Percentiles rank a stretch among this genome's conserved stretches.
Evolutionary conservation across 2,329 filamentous ascomycete species (phyloP).

Genomic region (Penicillium janthinellum): DNA sequence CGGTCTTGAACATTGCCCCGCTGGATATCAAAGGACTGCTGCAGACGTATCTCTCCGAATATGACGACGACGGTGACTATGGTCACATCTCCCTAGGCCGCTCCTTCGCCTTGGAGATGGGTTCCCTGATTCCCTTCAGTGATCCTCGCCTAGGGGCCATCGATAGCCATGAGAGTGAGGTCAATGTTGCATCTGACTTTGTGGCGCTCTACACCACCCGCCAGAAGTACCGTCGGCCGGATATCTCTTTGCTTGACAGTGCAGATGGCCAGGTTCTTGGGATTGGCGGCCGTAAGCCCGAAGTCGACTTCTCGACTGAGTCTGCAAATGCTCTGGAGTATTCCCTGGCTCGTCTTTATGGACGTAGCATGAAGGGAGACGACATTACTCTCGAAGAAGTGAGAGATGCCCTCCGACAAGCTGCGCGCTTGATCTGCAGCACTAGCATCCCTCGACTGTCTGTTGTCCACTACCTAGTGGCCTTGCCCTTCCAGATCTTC

Average conservation of each 20-base stretch:
- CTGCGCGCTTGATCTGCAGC: conserved; percentile 82
- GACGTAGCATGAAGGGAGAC: conserved; percentile 68
- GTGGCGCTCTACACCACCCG: conserved; percentile 95
- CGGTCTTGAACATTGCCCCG: conserved; percentile 80
- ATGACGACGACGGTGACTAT: conserved; percentile 85
- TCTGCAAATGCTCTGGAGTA: conserved; percentile 51
- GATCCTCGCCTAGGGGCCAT: conserved; percentile 83
- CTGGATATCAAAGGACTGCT: conserved; percentile 92
- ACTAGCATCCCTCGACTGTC: conserved; percentile 73
- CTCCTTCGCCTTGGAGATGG: conserved; percentile 93
- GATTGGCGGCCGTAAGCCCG: conserved; percentile 10
- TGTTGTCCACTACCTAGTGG: conserved; percentile 83
- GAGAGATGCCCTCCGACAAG: conserved; percentile 77
- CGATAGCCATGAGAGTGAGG: conserved; percentile 70
- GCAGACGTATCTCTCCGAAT: conserved; percentile 92
- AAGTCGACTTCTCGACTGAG: conserved; percentile 15
- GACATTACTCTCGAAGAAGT: conserved; percentile 72
- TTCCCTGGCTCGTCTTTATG: conserved; percentile 72
- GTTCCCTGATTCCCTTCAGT: conserved; percentile 78
- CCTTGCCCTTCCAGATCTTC: conserved; percentile 89
- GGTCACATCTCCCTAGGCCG: conserved; percentile 89
- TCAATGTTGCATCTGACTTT: conserved; percentile 94
- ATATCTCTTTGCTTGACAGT: conserved; percentile 54
- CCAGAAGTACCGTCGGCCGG: conserved; percentile 90
- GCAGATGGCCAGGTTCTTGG: conserved; percentile 11